Base-by-base conservation (phyloP, 139 green algal genomes). In the Coelastrella sp. region DNA sequence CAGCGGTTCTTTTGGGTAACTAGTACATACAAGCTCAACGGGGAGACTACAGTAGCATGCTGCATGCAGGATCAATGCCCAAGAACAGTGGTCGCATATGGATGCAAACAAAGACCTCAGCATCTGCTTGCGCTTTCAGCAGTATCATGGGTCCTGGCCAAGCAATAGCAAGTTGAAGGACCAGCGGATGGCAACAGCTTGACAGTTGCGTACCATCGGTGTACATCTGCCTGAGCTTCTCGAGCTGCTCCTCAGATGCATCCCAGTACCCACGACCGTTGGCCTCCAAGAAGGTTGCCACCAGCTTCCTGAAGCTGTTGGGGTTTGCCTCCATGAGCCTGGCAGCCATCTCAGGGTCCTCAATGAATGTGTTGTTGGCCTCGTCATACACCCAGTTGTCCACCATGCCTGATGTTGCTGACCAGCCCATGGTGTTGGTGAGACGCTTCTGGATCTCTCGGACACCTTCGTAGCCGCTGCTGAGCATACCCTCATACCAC, bases 301-400 rank as follows among this genome's bases (percentile, higher is more conserved):
- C 95, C 78, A 95, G 76, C 90, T 93, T 95, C n/a, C 90, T 60
- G 92, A 96, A 96, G 61, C 92, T 97, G 96, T 99, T 99, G 89
- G 98, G 98, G 95, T 99, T 99, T 75, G 98, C 95, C 74, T 99
- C 96, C 96, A 99, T 97, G 66, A 99, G 92, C 22, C 98, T 95
- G 94, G 98, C 92, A 14, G 97, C 95, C 98, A 99, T 99, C 78
- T 98, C 98, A 0, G 94, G 92, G 92, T 99, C 98, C 90, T 99
- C 96, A 82, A 99, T 99, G 96, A 98, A 99, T 3, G 96, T 99
- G 32, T 85, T 83, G 94, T 99, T 99, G 89, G 97, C 98, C 94
- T 99, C 98, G 79, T 99, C 98, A 83, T 99, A 99, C 83, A 99
- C 98, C 97, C 97, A 99, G 96, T 99, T 99, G 96, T 99, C 98